Conservation (phyloP, 352 stramenopile species). For the Phytophthora melonis region DNA sequence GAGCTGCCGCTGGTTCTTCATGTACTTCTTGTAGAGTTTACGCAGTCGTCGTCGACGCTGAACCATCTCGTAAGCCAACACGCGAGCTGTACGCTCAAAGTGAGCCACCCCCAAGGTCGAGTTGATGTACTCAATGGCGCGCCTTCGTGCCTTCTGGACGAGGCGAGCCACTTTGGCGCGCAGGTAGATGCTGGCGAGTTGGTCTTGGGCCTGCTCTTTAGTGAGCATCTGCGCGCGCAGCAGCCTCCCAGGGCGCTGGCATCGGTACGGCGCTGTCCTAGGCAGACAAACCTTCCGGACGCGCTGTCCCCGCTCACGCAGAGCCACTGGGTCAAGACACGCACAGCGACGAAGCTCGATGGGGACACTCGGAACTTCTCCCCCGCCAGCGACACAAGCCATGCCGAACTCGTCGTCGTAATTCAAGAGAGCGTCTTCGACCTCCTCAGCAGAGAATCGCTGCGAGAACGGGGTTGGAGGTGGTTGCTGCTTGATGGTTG, state of each 20-base stretch:
- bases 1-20: constrained; percentile 36
- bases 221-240: constrained; percentile 74
- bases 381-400: constrained; percentile 32
- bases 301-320: constrained; percentile 31
- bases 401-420: constrained; percentile 68
- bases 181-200: constrained; percentile 67
- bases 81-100: constrained; percentile 55
- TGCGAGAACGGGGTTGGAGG: constrained; percentile 23
- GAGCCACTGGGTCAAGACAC: constrained; percentile 54
- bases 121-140: constrained; percentile 73
- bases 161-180: constrained; percentile 60
- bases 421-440: constrained; percentile 64
- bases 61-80: constrained; percentile 37
- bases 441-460: constrained; percentile 49
- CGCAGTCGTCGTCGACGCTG: constrained; percentile 46
- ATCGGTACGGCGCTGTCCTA: constrained; percentile 48
- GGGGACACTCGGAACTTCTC: constrained; percentile 18
- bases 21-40: constrained; percentile 48
- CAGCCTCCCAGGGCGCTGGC: constrained; percentile 54
- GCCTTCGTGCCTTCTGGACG: constrained; percentile 56
- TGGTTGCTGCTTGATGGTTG: not conserved
- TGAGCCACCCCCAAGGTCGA: constrained; percentile 54
- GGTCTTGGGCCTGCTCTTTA: constrained; percentile 68
- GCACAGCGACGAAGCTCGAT: constrained; percentile 58
- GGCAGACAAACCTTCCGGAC: constrained; percentile 62